Percentiles rank a stretch among this genome's conserved stretches.
Conservation (phyloP, 495 filamentous ascomycete species). For the Penicillium fimorum region DNA sequence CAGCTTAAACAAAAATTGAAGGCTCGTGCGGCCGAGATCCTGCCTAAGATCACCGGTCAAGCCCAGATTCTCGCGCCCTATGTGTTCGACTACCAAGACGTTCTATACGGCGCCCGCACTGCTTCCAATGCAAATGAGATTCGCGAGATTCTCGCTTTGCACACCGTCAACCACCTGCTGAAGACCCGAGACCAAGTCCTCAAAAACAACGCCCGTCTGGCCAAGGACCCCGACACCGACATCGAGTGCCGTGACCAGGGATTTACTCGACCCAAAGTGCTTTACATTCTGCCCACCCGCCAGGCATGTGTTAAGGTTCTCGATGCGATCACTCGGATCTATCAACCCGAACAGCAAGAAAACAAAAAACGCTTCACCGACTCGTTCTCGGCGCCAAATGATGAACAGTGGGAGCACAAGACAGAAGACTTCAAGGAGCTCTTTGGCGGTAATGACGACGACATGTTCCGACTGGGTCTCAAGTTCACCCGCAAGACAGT, state of each 20-base stretch:
- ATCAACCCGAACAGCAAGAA: slow-evolving; percentile 85
- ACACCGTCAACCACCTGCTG: slow-evolving; percentile 85
- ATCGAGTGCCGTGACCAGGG: slow-evolving; percentile 89
- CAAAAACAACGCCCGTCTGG: slow-evolving; percentile 81
- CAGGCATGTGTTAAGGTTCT: slow-evolving; percentile 77
- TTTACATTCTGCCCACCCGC: slow-evolving; percentile 84
- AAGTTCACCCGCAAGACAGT: slow-evolving; percentile 95
- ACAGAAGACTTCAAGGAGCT: slow-evolving; percentile 86
- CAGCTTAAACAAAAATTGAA: slow-evolving; percentile 50
- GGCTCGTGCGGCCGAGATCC: slow-evolving; percentile 30
- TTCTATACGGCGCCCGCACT: slow-evolving; percentile 73
- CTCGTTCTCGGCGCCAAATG: slow-evolving; percentile 63
- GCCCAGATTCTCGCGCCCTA: slow-evolving; percentile 39
- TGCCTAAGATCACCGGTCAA: slow-evolving; percentile 36
- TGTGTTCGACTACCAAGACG: slow-evolving; percentile 73
- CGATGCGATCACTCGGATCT: slow-evolving; percentile 67
- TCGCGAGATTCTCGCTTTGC: slow-evolving; percentile 72
- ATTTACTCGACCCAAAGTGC: slow-evolving; percentile 89
- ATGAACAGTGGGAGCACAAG: slow-evolving; percentile 66
- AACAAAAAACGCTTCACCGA: slow-evolving; percentile 92
- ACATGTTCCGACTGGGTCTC: slow-evolving; percentile 89
- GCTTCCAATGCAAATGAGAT: slow-evolving; percentile 61
- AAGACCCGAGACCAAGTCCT: slow-evolving; percentile 90
- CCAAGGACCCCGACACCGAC: slow-evolving; percentile 58
- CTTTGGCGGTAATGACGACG: slow-evolving; percentile 92